Evolutionary conservation across 768 basidiomycete genomes (phyloP).

Genomic region (Boletus reticulatus): DNA sequence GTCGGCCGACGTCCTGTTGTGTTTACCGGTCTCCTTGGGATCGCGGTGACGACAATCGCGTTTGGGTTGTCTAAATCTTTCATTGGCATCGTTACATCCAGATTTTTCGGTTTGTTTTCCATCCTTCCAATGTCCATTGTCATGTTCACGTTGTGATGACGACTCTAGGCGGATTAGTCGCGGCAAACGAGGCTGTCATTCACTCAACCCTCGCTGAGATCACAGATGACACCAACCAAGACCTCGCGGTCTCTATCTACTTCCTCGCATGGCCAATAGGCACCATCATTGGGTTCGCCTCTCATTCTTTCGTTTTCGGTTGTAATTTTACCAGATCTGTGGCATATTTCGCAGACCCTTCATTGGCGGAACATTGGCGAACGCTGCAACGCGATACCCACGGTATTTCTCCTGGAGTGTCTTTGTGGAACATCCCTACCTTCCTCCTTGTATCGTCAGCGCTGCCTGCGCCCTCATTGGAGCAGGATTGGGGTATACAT

Average conservation of each 20-base stretch:
- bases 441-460: slow-evolving; percentile 16
- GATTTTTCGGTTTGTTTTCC: slow-evolving; percentile 46
- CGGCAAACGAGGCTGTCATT: slow-evolving; percentile 60
- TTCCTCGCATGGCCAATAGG: slow-evolving; percentile 57
- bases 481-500: slow-evolving; percentile 9
- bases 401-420: slow-evolving; percentile 9
- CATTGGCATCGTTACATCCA: slow-evolving; percentile 42
- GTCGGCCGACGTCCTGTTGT: slow-evolving; percentile 64
- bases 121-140: neutral
- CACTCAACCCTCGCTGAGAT: slow-evolving; percentile 61
- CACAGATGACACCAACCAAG: slow-evolving; percentile 61
- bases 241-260: slow-evolving; percentile 55
- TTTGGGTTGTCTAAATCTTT: slow-evolving; percentile 60
- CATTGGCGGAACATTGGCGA: slow-evolving; percentile 17
- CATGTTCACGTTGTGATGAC: neutral
- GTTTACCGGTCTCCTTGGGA: slow-evolving; percentile 49
- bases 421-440: slow-evolving; percentile 16
- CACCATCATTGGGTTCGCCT: slow-evolving; percentile 49
- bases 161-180: slow-evolving; percentile 50
- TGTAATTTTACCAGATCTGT: neutral
- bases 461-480: slow-evolving; percentile 8
- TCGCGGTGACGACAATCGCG: slow-evolving; percentile 46
- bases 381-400: slow-evolving; percentile 12
- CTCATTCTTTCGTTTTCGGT: neutral
- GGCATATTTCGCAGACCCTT: slow-evolving; percentile 8